Conservation (phyloP, 2,329 filamentous ascomycete species). For the Ophiostoma sp. region DNA sequence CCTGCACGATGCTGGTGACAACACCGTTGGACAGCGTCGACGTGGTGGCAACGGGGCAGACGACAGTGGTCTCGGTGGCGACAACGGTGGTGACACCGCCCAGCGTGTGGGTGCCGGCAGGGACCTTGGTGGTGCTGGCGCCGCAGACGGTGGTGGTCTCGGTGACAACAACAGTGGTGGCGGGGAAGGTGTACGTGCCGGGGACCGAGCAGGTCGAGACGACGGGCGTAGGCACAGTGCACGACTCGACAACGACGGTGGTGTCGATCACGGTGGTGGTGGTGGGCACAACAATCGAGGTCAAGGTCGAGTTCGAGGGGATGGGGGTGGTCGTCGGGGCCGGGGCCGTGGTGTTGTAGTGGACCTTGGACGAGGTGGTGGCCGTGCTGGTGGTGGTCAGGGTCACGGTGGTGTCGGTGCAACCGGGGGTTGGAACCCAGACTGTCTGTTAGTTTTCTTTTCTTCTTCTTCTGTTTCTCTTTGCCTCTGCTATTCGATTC, state of each 20-base stretch:
- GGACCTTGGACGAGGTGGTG: neutral
- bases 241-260: conserved; percentile 26
- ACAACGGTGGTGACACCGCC: conserved; percentile 71
- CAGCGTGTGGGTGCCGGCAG: conserved; percentile 61
- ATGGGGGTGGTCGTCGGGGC: conserved; percentile 1
- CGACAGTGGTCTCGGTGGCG: conserved; percentile 59
- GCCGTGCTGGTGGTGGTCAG: conserved; percentile 13
- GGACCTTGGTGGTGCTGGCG: conserved; percentile 56
- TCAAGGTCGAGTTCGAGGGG: neutral
- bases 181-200: conserved; percentile 70
- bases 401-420: conserved; percentile 17
- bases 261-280: conserved; percentile 25
- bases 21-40: conserved; percentile 52
- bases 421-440: conserved; percentile 17
- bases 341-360: conserved; percentile 10
- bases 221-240: conserved; percentile 47
- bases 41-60: conserved; percentile 64
- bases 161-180: conserved; percentile 63
- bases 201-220: conserved; percentile 56
- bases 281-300: conserved; percentile 9
- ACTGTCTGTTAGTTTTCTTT: neutral
- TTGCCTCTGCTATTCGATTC: neutral
- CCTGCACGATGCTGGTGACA: conserved; percentile 49
- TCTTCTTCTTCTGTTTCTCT: neutral
- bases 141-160: conserved; percentile 63